Evolutionary conservation across 2,329 filamentous ascomycete genomes (phyloP).

Genomic region (Colletotrichum trifolii): DNA sequence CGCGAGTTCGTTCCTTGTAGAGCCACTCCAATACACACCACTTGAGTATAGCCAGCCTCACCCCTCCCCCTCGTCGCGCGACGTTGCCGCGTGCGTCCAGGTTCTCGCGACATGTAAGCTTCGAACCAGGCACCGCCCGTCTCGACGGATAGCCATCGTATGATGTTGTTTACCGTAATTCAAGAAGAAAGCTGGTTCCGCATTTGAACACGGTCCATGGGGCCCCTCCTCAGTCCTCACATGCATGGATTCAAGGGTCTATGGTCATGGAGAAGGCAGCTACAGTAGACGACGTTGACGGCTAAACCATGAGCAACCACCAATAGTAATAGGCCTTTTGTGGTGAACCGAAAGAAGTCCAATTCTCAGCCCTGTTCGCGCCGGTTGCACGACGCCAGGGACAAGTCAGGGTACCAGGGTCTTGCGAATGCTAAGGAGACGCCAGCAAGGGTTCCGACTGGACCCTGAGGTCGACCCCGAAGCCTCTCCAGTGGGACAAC

Average conservation of each 20-base stretch:
- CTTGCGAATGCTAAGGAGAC: constrained; percentile 1
- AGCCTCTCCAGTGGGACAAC: constrained; percentile 29
- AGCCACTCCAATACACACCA: constrained; percentile 6
- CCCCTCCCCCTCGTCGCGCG: constrained; percentile 23
- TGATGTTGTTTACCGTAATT: constrained; percentile 29
- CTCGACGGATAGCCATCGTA: constrained; percentile 32
- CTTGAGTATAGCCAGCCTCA: background rate
- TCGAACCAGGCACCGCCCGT: constrained; percentile 22
- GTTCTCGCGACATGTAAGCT: constrained; percentile 3
- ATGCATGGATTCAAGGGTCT: constrained; percentile 22
- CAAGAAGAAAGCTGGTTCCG: constrained; percentile 28
- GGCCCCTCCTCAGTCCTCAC: background rate
- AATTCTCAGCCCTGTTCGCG: constrained; percentile 25
- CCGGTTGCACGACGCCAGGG: constrained; percentile 13
- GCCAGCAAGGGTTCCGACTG: constrained; percentile 11
- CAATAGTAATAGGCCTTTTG: constrained; percentile 18
- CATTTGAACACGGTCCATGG: constrained; percentile 24
- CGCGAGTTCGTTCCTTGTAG: background rate
- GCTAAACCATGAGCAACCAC: background rate
- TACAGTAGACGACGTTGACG: background rate
- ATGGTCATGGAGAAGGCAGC: constrained; percentile 13
- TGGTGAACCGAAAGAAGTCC: constrained; percentile 24
- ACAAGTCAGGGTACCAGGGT: constrained; percentile 3
- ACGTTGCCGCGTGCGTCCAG: constrained; percentile 10
- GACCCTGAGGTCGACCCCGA: constrained; percentile 23